phyloP scores from a whole-genome alignment of 441 rosid species.

The Rhodomyrtus psidioides region DNA sequence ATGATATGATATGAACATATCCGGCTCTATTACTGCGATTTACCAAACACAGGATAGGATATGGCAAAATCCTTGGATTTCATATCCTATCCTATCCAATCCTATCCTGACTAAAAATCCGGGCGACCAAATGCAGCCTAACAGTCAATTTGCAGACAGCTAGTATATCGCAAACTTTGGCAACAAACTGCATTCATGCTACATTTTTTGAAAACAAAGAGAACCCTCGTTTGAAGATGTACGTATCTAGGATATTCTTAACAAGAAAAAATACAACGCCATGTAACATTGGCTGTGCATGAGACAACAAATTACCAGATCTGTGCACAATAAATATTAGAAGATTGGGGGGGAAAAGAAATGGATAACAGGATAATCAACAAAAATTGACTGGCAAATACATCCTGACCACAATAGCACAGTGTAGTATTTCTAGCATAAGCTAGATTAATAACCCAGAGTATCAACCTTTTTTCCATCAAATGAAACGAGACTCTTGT shows the following conservation, averaged over 20 bases:
- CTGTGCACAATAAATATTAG: neutral
- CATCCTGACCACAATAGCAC: neutral
- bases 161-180: neutral
- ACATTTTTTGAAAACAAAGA: neutral
- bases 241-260: neutral
- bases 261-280: neutral
- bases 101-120: too few species aligned
- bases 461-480: neutral
- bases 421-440: neutral
- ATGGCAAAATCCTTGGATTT: too few species aligned
- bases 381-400: neutral
- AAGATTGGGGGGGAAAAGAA: neutral
- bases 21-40: too few species aligned
- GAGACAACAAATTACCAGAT: neutral
- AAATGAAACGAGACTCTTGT: neutral
- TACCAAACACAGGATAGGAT: too few species aligned
- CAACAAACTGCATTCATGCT: neutral
- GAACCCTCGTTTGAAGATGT: neutral
- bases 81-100: too few species aligned
- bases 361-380: neutral
- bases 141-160: neutral
- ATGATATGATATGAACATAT: too few species aligned
- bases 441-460: neutral
- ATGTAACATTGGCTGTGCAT: neutral
- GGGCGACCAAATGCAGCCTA: too few species aligned